Evolutionary conservation across 1,284 basidiomycete genomes (phyloP).

Genomic region (Cutaneotrichosporon cutaneum): DNA sequence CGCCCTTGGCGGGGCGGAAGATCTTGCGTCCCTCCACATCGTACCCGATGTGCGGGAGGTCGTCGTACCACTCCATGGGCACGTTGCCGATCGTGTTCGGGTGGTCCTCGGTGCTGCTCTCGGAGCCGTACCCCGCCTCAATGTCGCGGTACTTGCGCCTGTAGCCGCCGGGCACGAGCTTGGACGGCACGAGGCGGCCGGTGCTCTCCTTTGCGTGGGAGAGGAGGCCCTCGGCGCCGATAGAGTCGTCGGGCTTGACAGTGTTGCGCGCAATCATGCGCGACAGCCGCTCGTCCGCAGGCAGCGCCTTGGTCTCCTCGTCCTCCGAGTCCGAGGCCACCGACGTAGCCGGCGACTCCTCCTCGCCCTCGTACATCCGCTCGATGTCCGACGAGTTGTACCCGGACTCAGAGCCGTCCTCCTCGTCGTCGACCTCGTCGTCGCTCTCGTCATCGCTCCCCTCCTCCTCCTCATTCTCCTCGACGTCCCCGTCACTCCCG

Average conservation of each 20-base stretch:
- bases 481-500: constrained; percentile 49
- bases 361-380: constrained; percentile 38
- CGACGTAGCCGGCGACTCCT: constrained; percentile 19
- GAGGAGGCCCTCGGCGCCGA: constrained; percentile 48
- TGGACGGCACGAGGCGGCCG: constrained; percentile 44
- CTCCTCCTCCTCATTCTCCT: constrained; percentile 44
- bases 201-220: constrained; percentile 47
- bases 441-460: constrained; percentile 25
- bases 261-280: constrained; percentile 45
- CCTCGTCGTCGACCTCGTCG: constrained; percentile 49
- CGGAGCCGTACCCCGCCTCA: constrained; percentile 93
- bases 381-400: constrained; percentile 55
- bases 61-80: constrained; percentile 99
- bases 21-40: constrained; percentile 93
- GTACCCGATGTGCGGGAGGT: constrained; percentile 98
- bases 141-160: constrained; percentile 92
- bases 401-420: constrained; percentile 48
- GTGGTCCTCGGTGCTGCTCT: constrained; percentile 95
- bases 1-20: constrained; percentile 88
- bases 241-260: constrained; percentile 47
- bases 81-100: constrained; percentile 93
- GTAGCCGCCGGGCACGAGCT: constrained; percentile 72
- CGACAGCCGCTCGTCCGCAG: constrained; percentile 34
- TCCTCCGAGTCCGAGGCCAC: constrained; percentile 22
- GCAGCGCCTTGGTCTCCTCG: constrained; percentile 18